phyloP scores from a whole-genome alignment of 2,329 filamentous ascomycete genomes.

The Aspergillus sp. region DNA sequence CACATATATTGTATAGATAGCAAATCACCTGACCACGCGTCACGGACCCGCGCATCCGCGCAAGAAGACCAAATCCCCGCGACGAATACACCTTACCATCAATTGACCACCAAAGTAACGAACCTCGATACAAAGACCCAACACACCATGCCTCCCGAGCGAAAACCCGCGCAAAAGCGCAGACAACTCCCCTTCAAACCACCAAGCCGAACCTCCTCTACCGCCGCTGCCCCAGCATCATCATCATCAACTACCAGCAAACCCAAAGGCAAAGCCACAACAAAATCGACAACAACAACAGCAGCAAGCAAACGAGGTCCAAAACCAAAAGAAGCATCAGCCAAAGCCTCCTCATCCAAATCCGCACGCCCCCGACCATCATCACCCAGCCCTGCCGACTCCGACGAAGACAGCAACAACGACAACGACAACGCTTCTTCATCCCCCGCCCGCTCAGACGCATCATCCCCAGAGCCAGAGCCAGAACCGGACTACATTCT shows the following conservation, averaged over 20 bases:
- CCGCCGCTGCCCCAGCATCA: conserved; percentile 23
- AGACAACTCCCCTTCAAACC: conserved; percentile 48
- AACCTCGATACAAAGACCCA: neutral
- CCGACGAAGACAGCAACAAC: conserved; percentile 6
- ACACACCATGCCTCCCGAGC: conserved; percentile 31
- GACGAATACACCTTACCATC: neutral
- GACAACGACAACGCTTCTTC: conserved; percentile 7
- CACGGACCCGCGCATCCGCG: conserved; percentile 11
- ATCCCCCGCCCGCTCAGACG: conserved; percentile 9
- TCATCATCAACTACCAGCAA: conserved; percentile 20
- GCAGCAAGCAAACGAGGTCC: conserved; percentile 10
- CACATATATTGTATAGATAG: neutral
- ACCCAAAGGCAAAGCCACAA: conserved; percentile 10
- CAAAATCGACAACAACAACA: conserved; percentile 1
- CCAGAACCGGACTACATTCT: conserved; percentile 51
- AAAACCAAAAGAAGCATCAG: neutral
- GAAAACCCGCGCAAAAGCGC: conserved; percentile 37
- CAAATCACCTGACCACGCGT: conserved; percentile 24
- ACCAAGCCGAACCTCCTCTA: conserved; percentile 38
- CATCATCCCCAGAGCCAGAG: conserved; percentile 20
- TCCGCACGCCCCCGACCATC: conserved; percentile 10
- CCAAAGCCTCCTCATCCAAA: conserved; percentile 10
- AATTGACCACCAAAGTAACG: neutral
- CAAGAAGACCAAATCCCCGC: neutral
- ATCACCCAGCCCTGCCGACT: conserved; percentile 8